These are phyloP conservation scores for Aurantiochytrium sp. DNA, from an alignment of 108 stramenopile genomes.

Conservation along the genomic window DNA sequence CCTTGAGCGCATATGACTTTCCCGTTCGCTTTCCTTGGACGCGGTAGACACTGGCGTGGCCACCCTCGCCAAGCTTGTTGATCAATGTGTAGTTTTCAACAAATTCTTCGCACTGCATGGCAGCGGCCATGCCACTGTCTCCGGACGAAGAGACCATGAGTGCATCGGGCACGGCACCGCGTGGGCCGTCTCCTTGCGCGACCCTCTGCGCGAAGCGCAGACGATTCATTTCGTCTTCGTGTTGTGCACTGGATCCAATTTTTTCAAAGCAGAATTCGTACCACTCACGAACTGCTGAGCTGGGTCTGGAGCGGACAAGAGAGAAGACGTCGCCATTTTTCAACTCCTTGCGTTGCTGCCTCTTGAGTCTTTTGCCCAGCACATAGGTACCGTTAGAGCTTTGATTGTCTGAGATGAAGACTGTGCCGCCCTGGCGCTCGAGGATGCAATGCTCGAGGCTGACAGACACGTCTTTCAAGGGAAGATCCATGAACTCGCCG, in stretches of 20 bases:
- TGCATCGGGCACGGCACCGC: background rate
- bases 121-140: background rate
- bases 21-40: background rate
- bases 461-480: background rate
- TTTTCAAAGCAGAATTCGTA: constrained; percentile 5
- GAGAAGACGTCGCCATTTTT: background rate
- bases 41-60: background rate
- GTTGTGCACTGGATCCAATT: background rate
- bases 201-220: background rate
- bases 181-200: background rate
- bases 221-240: background rate
- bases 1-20: background rate
- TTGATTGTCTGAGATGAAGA: background rate
- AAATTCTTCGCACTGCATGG: background rate
- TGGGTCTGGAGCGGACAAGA: background rate
- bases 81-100: background rate
- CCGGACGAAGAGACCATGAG: background rate
- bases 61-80: background rate
- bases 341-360: background rate
- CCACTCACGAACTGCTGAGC: background rate
- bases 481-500: background rate
- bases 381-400: constrained; percentile 3
- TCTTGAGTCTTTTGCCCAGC: background rate
- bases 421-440: background rate
- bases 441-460: background rate